Base-by-base conservation (phyloP, 176 grass and related monocot genomes). In the Raddia guianensis region DNA sequence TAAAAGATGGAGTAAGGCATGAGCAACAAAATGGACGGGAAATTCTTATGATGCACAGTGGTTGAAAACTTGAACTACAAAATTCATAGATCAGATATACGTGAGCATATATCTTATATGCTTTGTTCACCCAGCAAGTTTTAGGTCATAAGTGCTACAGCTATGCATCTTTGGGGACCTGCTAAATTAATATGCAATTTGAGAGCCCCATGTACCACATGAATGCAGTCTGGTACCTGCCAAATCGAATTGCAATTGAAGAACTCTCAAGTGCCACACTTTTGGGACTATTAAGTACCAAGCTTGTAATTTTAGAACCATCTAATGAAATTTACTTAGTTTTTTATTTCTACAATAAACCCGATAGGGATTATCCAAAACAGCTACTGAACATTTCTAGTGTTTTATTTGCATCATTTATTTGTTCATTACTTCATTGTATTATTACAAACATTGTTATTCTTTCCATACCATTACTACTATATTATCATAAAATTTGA, bases 401-500 rank as follows among this genome's bases (percentile, higher is more conserved):
- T 63, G 45, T 72, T 42, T 37, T 80, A 72, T 66, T 66, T 86
- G 16, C 49, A 58, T 51, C 8, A 9, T 46, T 20, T 20, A n/a
- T 56, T 46, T 58, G 5, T 42, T 57, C 33, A 6, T 73, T 73
- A 7, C 48, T 42, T 57, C 33, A 6, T 73, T 73, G 10, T 56
- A 48, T 60, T 64, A 19, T 70, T 61, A 57, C 11, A 43, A 74
- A 37, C 67, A 81, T 8, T 35, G 15, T 75, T 62, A n/a, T 74
- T 81, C 52, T 45, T 77, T 83, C 8, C 12, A n/a, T 65, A 50
- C 10, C 34, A 35, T 27, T 51, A 61, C 34, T 79, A 27, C 53
- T 74, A 34, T 79, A 27, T 61, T 79, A 6, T 74, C 27, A 27
- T 73, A 77, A 37, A 19, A 67, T 73, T 83, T 69, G 19, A 7